These are phyloP conservation scores for Clitopilus hobsonii DNA, from an alignment of 768 basidiomycete species.

Conservation along the genomic window DNA sequence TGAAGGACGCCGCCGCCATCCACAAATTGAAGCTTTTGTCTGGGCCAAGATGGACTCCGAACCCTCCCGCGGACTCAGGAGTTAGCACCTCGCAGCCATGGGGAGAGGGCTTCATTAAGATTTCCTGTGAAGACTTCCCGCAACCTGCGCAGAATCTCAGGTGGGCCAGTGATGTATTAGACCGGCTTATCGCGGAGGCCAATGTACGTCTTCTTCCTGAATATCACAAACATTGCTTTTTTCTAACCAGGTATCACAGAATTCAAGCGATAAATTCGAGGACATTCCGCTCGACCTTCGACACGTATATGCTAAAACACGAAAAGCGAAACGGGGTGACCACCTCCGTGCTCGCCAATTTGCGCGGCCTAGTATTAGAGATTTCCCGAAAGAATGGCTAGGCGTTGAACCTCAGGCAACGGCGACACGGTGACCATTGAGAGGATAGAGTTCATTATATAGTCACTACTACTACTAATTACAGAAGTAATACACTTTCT, in stretches of 20 bases:
- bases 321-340: slow-evolving; percentile 72
- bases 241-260: slow-evolving; percentile 22
- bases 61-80: slow-evolving; percentile 69
- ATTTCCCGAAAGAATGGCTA: slow-evolving; percentile 88
- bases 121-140: slow-evolving; percentile 85
- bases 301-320: slow-evolving; percentile 67
- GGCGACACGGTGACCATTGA: background rate
- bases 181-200: slow-evolving; percentile 72
- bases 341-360: slow-evolving; percentile 52
- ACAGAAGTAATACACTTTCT: slow-evolving; percentile 7
- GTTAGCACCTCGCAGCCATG: slow-evolving; percentile 41
- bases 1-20: slow-evolving; percentile 56
- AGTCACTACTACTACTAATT: background rate
- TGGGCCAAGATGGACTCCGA: slow-evolving; percentile 80
- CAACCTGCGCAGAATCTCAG: slow-evolving; percentile 85
- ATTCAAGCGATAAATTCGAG: slow-evolving; percentile 40
- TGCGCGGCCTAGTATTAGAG: slow-evolving; percentile 59
- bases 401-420: slow-evolving; percentile 22
- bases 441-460: background rate
- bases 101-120: slow-evolving; percentile 82
- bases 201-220: slow-evolving; percentile 56
- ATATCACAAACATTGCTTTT: slow-evolving; percentile 3
- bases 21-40: slow-evolving; percentile 89
- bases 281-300: slow-evolving; percentile 80
- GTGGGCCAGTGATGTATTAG: slow-evolving; percentile 87